Evolutionary conservation across 2,329 filamentous ascomycete species (phyloP), one percentile per base, ranked within the genome.

Genomic region (Exophiala calicioides): DNA sequence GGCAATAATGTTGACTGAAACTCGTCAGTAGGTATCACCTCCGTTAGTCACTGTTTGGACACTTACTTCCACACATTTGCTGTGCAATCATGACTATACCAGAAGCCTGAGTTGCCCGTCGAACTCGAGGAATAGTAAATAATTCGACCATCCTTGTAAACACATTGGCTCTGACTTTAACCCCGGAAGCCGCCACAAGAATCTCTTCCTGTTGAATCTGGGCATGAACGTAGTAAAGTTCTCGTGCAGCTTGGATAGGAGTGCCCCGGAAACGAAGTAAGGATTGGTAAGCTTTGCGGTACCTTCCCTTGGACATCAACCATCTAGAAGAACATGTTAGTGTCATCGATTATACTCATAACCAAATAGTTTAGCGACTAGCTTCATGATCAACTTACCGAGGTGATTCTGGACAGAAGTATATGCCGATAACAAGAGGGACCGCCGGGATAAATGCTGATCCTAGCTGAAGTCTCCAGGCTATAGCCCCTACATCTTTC

Each of bases 21-120:
- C n/a, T n/a, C n/a, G n/a, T n/a, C n/a, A n/a, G n/a, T n/a, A n/a
- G n/a, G n/a, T n/a, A n/a, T n/a, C n/a, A n/a, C n/a, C n/a, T n/a
- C n/a, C n/a, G n/a, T n/a, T n/a, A n/a, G n/a, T n/a, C n/a, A n/a
- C n/a, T n/a, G n/a, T n/a, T n/a, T n/a, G n/a, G n/a, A n/a, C n/a
- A n/a, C n/a, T n/a, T n/a, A n/a, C n/a, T 75, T 68, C 78, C 79
- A 58, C 82, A 85, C 77, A 86, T 82, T 64, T 86, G 82, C 65
- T 86, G 84, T 0, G 81, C 82, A 58, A 86, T 82, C 88, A 94
- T 94, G 56, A 91, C 86, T 1, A 82, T 81, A 55, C 83, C 86
- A 1, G 87, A 85, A 4, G 88, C 88, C 21, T 86, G 74, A 3
- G 83, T 90, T 2, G 89, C 89, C 30, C 72, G 70, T 29, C 72